Base-by-base conservation (phyloP, 768 basidiomycete species). In the Suillus clintonianus region DNA sequence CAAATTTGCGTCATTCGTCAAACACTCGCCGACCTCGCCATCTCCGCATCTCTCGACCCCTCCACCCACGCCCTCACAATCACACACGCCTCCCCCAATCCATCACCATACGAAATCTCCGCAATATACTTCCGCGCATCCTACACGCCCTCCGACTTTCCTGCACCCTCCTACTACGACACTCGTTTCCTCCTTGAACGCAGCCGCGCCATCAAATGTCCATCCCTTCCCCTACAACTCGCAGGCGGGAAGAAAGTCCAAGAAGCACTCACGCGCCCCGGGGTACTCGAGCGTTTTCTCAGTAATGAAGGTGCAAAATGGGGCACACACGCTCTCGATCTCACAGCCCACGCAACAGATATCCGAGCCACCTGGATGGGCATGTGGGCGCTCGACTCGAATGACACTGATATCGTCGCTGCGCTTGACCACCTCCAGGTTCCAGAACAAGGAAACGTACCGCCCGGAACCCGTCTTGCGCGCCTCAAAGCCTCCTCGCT, bases 241-340 rank as follows among this genome's bases (percentile, higher is more conserved):
- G 95, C 96, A 0, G 97, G 97, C 0, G 89, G 90, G 4, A 99
- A 99, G 82, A 97, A 97, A 72, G 87, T 99, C 0, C 97, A 99
- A 75, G 89, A 98, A 70, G 91, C 90, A 0, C 82, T 99, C 17
- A 85, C 89, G 8, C 84, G 86, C 32, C 86, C 87, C 0, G 89
- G 89, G 1, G 77, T 92, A 8, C 80, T 97, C 24, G 93, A 94
- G 68, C 78, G 80, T 15, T 96, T 95, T 78, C 79, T 96, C 42
- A 66, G 70, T 36, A 80, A 77, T 61, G 79, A 81, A 65, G 76
- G 78, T 3, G 45, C 66, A 7, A 69, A 71, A 17, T 67, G 75
- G 15, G 80, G 80, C 48, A 60, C 70, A 8, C 59, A 73, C 10
- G 75, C 41, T 9, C n/a, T 72, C 4, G 83, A 85, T 24, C 55